Conservation (phyloP, 345 rosid species). For the Excoecaria cochinchinensis region DNA sequence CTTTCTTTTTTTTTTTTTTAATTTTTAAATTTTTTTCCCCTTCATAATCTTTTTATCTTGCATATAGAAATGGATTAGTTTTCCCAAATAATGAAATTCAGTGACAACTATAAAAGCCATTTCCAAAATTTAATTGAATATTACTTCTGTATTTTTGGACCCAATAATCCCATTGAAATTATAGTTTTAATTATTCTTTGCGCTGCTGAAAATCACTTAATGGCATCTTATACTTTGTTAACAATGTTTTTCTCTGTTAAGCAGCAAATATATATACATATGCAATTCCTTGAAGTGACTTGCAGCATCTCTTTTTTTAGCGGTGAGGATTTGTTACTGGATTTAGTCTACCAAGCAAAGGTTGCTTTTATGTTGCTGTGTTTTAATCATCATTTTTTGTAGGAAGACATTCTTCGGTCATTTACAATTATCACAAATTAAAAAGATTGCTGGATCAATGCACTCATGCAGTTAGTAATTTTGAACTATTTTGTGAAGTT, state of each 20-base stretch:
- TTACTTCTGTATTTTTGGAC: not conserved
- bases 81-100: not conserved
- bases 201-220: not conserved
- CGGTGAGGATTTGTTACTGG: slow-evolving; percentile 32
- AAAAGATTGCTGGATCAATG: slow-evolving; percentile 25
- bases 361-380: not conserved
- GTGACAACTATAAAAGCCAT: not conserved
- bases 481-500: not conserved
- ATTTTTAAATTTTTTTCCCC: no score
- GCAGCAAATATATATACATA: slow-evolving; percentile 66
- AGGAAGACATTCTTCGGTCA: slow-evolving; percentile 35
- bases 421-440: slow-evolving; percentile 24
- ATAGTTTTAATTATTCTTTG: not conserved
- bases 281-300: slow-evolving; percentile 51
- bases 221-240: not conserved
- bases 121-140: not conserved
- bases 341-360: slow-evolving; percentile 2
- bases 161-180: not conserved
- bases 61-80: not conserved
- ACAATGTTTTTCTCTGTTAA: slow-evolving; percentile 11
- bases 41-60: not conserved
- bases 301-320: slow-evolving; percentile 24
- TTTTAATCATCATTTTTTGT: slow-evolving; percentile 13
- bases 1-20: no score
- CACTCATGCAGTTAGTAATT: slow-evolving; percentile 21